Evolutionary conservation across 1,139 yeast species (phyloP).

Genomic region (Torulaspora pretoriensis): DNA sequence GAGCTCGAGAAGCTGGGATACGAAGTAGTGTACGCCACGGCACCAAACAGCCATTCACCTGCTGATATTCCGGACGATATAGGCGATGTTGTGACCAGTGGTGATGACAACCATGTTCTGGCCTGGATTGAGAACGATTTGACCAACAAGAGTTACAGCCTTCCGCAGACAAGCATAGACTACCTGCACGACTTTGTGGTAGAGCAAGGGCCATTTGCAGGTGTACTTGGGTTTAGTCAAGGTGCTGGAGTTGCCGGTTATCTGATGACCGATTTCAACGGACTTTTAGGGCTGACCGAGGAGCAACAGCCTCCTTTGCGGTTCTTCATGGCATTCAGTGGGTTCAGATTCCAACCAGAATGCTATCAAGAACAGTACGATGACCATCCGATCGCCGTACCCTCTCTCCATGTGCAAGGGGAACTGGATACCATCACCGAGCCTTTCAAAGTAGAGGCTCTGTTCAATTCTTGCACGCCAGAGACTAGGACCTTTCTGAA

Average conservation of each 20-base stretch:
- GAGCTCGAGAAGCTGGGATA: constrained; percentile 57
- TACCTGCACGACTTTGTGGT: constrained; percentile 28
- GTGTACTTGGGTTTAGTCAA: constrained; percentile 86
- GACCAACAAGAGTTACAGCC: constrained; percentile 21
- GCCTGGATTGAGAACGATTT: constrained; percentile 35
- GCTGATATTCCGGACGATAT: constrained; percentile 30
- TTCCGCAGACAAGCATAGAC: constrained; percentile 27
- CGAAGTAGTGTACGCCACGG: constrained; percentile 68
- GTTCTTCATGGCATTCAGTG: constrained; percentile 73
- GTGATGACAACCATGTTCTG: constrained; percentile 22
- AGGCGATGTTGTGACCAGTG: constrained; percentile 16
- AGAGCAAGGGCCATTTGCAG: constrained; percentile 76
- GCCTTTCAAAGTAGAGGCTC: constrained; percentile 58
- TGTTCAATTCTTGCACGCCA: constrained; percentile 52
- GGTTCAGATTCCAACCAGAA: constrained; percentile 60
- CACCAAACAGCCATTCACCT: constrained; percentile 44
- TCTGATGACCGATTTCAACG: constrained; percentile 43
- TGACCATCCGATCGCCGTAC: constrained; percentile 44
- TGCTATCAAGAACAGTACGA: constrained; percentile 49
- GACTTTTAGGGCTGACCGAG: constrained; percentile 30
- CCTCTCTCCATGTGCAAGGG: constrained; percentile 75
- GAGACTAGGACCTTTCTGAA: constrained; percentile 48
- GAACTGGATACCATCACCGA: constrained; percentile 85
- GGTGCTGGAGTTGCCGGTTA: constrained; percentile 82
- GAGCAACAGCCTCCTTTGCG: constrained; percentile 47